These are phyloP conservation scores for Phaseolus lunatus DNA, from an alignment of 306 rosid species.

Conservation along the genomic window DNA sequence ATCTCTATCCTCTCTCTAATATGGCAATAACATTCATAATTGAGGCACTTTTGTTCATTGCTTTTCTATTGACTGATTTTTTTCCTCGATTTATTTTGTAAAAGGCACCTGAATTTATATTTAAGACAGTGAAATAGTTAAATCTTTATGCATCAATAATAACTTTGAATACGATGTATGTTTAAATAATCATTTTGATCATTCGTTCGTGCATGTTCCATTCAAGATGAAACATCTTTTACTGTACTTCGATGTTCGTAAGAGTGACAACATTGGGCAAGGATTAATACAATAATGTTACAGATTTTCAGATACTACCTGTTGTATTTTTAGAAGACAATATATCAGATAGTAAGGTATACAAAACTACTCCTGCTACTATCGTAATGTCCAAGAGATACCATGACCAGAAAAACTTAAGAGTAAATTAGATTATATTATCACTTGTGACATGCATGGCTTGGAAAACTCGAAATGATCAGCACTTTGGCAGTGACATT, in stretches of 20 bases:
- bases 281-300: too few species aligned
- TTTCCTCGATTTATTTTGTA: neutral
- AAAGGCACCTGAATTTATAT: neutral
- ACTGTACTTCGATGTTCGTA: neutral
- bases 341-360: too few species aligned
- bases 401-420: too few species aligned
- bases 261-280: too few species aligned
- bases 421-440: too few species aligned
- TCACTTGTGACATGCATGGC: too few species aligned
- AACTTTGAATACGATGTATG: neutral
- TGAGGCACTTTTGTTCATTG: slow-evolving; percentile 1
- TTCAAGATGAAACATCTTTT: neutral
- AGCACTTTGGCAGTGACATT: too few species aligned
- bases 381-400: too few species aligned
- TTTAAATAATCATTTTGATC: neutral
- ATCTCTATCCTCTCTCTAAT: neutral
- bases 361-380: too few species aligned
- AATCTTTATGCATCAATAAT: slow-evolving; percentile 4
- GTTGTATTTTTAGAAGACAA: too few species aligned
- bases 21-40: neutral
- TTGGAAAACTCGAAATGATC: too few species aligned
- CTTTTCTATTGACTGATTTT: neutral
- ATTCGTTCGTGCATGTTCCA: neutral
- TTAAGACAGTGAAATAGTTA: neutral
- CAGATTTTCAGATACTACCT: too few species aligned